These are phyloP conservation scores for Pelargonium nanum DNA, from an alignment of 345 rosid genomes.

Conservation along the genomic window DNA sequence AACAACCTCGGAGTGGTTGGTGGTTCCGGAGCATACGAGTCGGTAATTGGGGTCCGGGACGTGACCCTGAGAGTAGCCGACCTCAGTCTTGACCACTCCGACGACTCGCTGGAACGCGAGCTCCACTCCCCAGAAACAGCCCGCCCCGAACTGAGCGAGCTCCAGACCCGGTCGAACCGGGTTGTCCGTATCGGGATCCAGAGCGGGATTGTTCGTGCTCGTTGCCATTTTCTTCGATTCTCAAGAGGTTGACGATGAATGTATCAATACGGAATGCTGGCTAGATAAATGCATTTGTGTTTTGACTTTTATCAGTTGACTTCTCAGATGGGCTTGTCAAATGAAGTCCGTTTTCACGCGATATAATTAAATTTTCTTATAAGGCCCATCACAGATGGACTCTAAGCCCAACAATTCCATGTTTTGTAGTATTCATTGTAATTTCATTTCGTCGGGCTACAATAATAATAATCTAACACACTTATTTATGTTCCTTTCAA, in stretches of 20 bases:
- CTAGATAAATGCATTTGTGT: too few relatives aligned
- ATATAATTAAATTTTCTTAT: too few relatives aligned
- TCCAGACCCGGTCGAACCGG: slow-evolving; percentile 36
- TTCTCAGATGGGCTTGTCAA: too few relatives aligned
- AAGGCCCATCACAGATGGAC: too few relatives aligned
- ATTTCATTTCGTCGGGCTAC: too few relatives aligned
- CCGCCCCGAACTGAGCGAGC: slow-evolving; percentile 81
- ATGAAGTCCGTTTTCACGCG: too few relatives aligned
- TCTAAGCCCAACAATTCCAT: too few relatives aligned
- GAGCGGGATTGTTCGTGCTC: slow-evolving; percentile 28
- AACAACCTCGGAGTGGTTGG: slow-evolving; percentile 75
- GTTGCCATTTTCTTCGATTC: slow-evolving; percentile 15
- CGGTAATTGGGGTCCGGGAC: slow-evolving; percentile 50
- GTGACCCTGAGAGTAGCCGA: slow-evolving; percentile 78
- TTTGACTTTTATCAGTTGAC: too few relatives aligned
- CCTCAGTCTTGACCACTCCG: slow-evolving; percentile 68
- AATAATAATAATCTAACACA: too few relatives aligned
- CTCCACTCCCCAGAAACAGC: slow-evolving; percentile 95
- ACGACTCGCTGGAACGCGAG: slow-evolving; percentile 62
- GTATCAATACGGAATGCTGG: too few relatives aligned
- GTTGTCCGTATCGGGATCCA: slow-evolving; percentile 51
- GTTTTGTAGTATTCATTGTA: too few relatives aligned
- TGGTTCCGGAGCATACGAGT: slow-evolving; percentile 55
- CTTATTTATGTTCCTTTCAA: too few relatives aligned
- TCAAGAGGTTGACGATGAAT: not conserved